phyloP scores from a whole-genome alignment of 1,284 basidiomycete genomes.

The Trichosporon coremiiforme region DNA sequence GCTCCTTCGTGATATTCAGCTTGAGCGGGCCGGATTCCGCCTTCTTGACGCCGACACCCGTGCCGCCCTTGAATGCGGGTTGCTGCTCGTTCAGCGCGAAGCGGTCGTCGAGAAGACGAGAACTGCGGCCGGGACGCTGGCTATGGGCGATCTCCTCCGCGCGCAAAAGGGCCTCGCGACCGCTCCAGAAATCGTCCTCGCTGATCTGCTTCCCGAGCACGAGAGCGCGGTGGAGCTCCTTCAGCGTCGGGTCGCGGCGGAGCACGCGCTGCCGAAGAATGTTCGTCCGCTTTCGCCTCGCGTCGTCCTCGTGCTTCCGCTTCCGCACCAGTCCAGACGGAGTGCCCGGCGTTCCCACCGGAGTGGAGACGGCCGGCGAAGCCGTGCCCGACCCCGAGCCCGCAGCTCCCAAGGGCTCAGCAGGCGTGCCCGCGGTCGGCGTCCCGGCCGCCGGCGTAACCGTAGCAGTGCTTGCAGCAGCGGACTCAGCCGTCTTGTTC shows the following conservation, averaged over 20 bases:
- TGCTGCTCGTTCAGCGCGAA: conserved; percentile 64
- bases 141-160: conserved; percentile 64
- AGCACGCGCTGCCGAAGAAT: conserved; percentile 68
- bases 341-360: conserved; percentile 26
- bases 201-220: conserved; percentile 81
- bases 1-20: conserved; percentile 83
- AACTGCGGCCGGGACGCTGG: conserved; percentile 79
- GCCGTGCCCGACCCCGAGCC: conserved; percentile 30
- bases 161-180: conserved; percentile 76
- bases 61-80: conserved; percentile 46
- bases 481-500: conserved; percentile 38
- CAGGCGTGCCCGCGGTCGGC: conserved; percentile 20
- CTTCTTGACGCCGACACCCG: conserved; percentile 61
- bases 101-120: conserved; percentile 84
- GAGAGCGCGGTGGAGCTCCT: conserved; percentile 76
- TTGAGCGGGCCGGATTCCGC: conserved; percentile 43
- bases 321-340: conserved; percentile 29
- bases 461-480: conserved; percentile 16
- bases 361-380: conserved; percentile 17
- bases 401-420: neutral
- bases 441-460: neutral
- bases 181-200: conserved; percentile 94
- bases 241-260: conserved; percentile 71
- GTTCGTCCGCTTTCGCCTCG: conserved; percentile 58
- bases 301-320: conserved; percentile 28